Evolutionary conservation across 225 moss, liverwort and hornwort species (phyloP), one percentile per base, ranked within the genome.

Genomic region (Climacium dendroides): DNA sequence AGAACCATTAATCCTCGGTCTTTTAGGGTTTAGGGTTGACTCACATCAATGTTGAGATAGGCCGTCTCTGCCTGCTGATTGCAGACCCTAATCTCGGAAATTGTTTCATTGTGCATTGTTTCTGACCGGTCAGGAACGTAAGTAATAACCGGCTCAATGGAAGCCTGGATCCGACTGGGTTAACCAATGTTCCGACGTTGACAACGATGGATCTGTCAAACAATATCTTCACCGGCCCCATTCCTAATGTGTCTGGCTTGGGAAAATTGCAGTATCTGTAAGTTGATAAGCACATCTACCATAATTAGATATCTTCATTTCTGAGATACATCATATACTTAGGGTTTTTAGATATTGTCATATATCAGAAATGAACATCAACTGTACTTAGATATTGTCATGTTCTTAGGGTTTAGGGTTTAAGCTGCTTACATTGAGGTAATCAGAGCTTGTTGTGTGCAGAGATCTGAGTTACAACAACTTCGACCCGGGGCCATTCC

Each of bases 381-480:
- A 7, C 13, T 13, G 35, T 6, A 34, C 2, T 75, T 9, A 20
- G 22, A 52, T 53, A 23, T 23, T 43, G 15, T 60, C 13, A 30
- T 29, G 2, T 24, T 32, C 20, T 50, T 28, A 8, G 30, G 16
- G 15, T 45, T 63, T 34, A 52, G 53, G 35, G 9, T 54, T 34
- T 48, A 15, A 19, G 26, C 34, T 43, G 48, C 22, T 53, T 64
- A 30, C 20, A 26, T 47, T 24, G 72, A 64, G 73, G 22, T 80
- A 48, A 50, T 79, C 8, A 55, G 19, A 55, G 9, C n/a, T n/a
- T 59, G 19, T 9, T 84, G 54, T 69, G 19, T 73, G 80, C 75
- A 92, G 90, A 76, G 92, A 87, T 86, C 47, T 92, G 83, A 92
- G 92, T 75, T 79, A 79, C 69, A 92, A 89, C n/a, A 83, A 89